Evolutionary conservation across 306 rosid species (phyloP).

Genomic region (Leucaena leucocephala): DNA sequence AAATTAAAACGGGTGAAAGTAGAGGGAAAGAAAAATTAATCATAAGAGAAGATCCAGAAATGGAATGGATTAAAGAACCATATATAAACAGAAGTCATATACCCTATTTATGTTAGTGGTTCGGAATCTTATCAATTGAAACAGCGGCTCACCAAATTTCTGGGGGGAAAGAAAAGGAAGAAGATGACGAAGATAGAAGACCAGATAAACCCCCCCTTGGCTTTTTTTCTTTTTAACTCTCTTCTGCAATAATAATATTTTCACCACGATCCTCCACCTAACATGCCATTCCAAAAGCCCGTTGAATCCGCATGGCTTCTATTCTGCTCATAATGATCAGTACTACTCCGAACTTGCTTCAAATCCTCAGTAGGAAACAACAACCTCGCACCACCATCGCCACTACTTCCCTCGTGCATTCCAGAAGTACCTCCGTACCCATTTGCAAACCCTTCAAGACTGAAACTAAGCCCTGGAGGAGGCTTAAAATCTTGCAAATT

Average conservation of each 20-base stretch:
- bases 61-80: slow-evolving; percentile 32
- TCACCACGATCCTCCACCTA: slow-evolving; percentile 95
- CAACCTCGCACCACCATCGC: slow-evolving; percentile 59
- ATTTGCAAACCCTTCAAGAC: slow-evolving; percentile 72
- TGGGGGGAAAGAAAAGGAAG: background rate
- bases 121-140: slow-evolving; percentile 45
- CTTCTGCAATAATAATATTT: slow-evolving; percentile 6
- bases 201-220: slow-evolving; percentile 17
- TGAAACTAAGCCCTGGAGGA: slow-evolving; percentile 58
- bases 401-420: slow-evolving; percentile 43
- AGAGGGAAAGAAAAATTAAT: background rate
- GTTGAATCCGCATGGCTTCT: slow-evolving; percentile 63
- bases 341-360: slow-evolving; percentile 62
- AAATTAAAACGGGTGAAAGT: slow-evolving; percentile 5
- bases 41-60: background rate
- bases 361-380: slow-evolving; percentile 78
- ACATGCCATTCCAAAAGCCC: slow-evolving; percentile 90
- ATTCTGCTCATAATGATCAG: slow-evolving; percentile 54
- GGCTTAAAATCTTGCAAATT: slow-evolving; percentile 68
- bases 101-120: slow-evolving; percentile 58
- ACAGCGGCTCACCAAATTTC: slow-evolving; percentile 43
- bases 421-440: slow-evolving; percentile 65
- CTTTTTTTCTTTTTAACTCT: background rate
- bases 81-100: slow-evolving; percentile 45
- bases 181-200: slow-evolving; percentile 26